Evolutionary conservation across 805 yeast genomes (phyloP).

Genomic region (Candida stauntonica): DNA sequence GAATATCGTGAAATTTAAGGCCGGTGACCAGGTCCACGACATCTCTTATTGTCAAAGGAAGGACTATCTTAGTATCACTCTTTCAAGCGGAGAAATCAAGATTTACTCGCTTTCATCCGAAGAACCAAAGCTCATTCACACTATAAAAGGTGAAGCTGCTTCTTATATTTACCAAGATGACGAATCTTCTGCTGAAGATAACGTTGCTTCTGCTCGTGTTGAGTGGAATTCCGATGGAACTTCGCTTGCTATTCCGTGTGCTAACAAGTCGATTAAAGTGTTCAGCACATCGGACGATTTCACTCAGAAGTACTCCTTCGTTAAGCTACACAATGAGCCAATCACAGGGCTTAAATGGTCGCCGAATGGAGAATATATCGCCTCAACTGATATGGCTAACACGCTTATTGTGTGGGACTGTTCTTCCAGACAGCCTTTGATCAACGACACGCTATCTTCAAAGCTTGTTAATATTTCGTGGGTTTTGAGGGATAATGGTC

Average conservation of each 20-base stretch:
- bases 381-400: constrained; percentile 51
- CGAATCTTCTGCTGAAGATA: constrained; percentile 32
- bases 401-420: constrained; percentile 55
- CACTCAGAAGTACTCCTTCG: constrained; percentile 15
- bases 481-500: constrained; percentile 25
- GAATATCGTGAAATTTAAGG: constrained; percentile 30
- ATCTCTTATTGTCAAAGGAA: constrained; percentile 53
- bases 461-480: constrained; percentile 33
- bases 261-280: constrained; percentile 41
- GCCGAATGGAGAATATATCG: constrained; percentile 56
- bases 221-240: constrained; percentile 74
- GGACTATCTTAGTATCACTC: constrained; percentile 53
- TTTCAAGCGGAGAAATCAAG: constrained; percentile 54
- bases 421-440: constrained; percentile 30
- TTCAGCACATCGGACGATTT: constrained; percentile 26
- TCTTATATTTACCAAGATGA: constrained; percentile 38
- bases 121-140: constrained; percentile 46
- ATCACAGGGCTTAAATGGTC: constrained; percentile 47
- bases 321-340: constrained; percentile 26
- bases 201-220: constrained; percentile 46
- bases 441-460: constrained; percentile 28
- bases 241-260: constrained; percentile 62
- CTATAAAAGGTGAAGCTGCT: constrained; percentile 38
- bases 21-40: constrained; percentile 53
- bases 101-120: constrained; percentile 50